Base-by-base conservation (phyloP, 2,329 filamentous ascomycete species). In the Fusarium poae region DNA sequence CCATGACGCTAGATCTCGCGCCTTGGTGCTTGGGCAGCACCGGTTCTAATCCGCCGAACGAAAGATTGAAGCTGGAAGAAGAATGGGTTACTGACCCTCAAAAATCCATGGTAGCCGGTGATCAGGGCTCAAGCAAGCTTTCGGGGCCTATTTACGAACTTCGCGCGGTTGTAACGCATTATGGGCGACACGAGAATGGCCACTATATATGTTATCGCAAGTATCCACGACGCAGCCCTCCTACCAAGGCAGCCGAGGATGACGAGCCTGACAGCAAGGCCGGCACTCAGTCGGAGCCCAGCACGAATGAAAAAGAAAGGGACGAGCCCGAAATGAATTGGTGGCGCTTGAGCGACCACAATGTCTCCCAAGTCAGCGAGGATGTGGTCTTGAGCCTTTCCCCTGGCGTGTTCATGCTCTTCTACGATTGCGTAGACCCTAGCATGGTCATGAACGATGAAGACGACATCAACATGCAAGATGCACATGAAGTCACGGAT, bases 131-230 rank as follows among this genome's bases (percentile, higher is more conserved):
- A 11, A 89, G 87, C 3, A 84, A 82, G 63, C 80, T 88, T 11
- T 81, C 81, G 0, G 88, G 88, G 4, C 84, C 84, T 29, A 82
- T 90, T 2, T 98, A 97, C 77, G 88, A 92, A 75, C 83, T 98
- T 18, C 88, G 91, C 54, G 93, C 94, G 30, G 92, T 95, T 0
- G 88, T 98, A 12, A 96, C 93, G 1, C 96, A 98, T 76, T 92
- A 92, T 65, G 96, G 96, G 6, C 86, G 92, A 32, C 96, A 98
- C 77, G 94, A 97, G 66, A 97, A 97, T 73, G 96, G 96, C 0
- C 96, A 99, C 80, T 98, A 99, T 73, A 89, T 97, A 39, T 97
- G 93, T 77, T 97, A 96, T 78, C 87, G 93, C 52, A 92, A 91
- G 74, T 90, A 93, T 74, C 84, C 87, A 18, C 74, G 75, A 12